phyloP scores from a whole-genome alignment of 2,329 filamentous ascomycete species.

The Ophiocordyceps camponoti-rufipedis region DNA sequence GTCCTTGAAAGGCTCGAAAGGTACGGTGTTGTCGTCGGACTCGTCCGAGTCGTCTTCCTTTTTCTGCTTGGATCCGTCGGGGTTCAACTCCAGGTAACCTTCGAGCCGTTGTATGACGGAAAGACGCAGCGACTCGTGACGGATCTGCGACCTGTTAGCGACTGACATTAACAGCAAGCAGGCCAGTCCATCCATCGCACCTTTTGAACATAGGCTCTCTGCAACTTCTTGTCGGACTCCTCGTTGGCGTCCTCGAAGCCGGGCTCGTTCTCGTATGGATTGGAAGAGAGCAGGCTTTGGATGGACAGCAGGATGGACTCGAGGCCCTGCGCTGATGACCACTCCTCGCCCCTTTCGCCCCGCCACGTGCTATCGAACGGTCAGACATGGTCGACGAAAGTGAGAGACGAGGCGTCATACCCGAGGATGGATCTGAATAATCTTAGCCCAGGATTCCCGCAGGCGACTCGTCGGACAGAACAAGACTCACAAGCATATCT shows the following conservation, averaged over 20 bases:
- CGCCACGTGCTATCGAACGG: constrained; percentile 61
- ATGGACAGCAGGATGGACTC: constrained; percentile 92
- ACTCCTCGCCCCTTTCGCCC: constrained; percentile 77
- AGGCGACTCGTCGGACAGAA: no score
- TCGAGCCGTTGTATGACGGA: constrained; percentile 77
- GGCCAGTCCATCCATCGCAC: constrained; percentile 19
- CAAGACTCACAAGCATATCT: constrained; percentile 67
- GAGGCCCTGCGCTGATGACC: constrained; percentile 88
- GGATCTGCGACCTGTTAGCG: constrained; percentile 41
- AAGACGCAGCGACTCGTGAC: constrained; percentile 75
- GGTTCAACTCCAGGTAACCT: constrained; percentile 49
- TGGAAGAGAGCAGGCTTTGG: constrained; percentile 84
- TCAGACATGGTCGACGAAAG: not conserved
- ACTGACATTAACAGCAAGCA: not conserved
- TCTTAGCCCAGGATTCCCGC: not conserved
- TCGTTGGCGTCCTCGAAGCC: constrained; percentile 67
- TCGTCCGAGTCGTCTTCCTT: constrained; percentile 31
- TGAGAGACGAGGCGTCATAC: constrained; percentile 25
- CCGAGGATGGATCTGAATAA: constrained; percentile 59
- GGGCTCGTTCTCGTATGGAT: constrained; percentile 92
- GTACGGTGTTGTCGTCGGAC: constrained; percentile 32
- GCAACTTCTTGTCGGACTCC: constrained; percentile 50
- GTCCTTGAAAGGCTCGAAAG: constrained; percentile 78
- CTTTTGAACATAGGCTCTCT: constrained; percentile 64
- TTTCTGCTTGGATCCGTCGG: constrained; percentile 27